Evolutionary conservation across 305 asterid species (phyloP).

Genomic region (Ajuga reptans): DNA sequence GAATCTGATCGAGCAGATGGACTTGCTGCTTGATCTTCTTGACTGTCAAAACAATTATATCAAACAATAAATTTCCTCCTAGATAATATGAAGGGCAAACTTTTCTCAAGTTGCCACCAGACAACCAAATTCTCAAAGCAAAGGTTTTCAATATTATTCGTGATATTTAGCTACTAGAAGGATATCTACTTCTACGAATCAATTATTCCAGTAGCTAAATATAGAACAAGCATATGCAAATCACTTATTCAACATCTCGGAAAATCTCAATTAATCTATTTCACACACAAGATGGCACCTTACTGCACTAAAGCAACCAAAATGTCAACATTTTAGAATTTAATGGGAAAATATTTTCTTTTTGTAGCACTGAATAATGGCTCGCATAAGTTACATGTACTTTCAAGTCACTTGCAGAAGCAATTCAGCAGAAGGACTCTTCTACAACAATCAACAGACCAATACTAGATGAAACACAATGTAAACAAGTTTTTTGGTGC

Average conservation of each 20-base stretch:
- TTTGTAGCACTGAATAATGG: background rate
- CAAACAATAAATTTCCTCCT: background rate
- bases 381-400: background rate
- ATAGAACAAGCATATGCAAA: background rate
- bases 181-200: background rate
- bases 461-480: background rate
- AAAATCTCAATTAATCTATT: background rate
- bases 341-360: background rate
- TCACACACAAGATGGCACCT: background rate
- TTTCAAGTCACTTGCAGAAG: background rate
- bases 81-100: background rate
- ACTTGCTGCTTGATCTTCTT: conserved; percentile 46
- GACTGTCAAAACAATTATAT: conserved; percentile 36
- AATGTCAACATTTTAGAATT: background rate
- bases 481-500: background rate
- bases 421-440: background rate
- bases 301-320: background rate
- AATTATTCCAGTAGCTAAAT: conserved; percentile 1
- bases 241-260: background rate
- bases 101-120: background rate
- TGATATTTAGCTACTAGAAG: background rate
- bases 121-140: background rate
- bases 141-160: background rate
- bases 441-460: background rate
- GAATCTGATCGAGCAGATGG: conserved; percentile 39